These are phyloP conservation scores for Trypanosoma rangeli DNA, from an alignment of 208 protist genomes.

Conservation along the genomic window DNA sequence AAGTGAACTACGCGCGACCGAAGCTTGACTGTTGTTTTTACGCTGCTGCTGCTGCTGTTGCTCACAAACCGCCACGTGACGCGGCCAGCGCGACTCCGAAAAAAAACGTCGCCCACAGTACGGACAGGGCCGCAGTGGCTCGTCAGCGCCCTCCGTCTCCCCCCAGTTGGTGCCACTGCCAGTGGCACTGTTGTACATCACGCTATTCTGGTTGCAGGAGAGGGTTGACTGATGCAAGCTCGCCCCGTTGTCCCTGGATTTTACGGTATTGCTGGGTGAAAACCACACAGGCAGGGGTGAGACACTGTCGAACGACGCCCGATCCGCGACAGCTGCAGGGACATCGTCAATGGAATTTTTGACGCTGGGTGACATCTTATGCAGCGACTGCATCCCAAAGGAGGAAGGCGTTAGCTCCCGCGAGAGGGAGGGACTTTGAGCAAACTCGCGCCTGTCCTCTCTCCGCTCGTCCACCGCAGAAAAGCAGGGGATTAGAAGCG, in stretches of 20 bases:
- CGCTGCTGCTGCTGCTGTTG: constrained; percentile 20
- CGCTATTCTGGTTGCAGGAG: neutral
- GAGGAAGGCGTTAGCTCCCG: neutral
- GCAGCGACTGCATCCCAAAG: neutral
- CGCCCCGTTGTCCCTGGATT: constrained; percentile 1
- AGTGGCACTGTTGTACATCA: neutral
- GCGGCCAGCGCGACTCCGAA: constrained; percentile 44
- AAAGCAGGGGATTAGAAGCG: constrained; percentile 2
- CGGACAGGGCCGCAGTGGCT: constrained; percentile 58
- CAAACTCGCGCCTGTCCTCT: neutral
- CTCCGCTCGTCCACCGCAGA: constrained; percentile 16
- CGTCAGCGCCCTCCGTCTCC: constrained; percentile 28
- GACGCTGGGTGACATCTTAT: neutral
- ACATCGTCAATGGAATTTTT: constrained; percentile 38
- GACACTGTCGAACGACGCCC: constrained; percentile 1
- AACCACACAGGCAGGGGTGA: neutral
- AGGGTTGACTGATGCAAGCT: neutral
- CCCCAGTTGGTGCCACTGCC: constrained; percentile 12
- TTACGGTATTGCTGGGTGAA: neutral
- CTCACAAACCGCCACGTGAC: constrained; percentile 59
- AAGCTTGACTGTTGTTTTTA: neutral
- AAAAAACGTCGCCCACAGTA: constrained; percentile 75
- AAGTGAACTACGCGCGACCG: neutral
- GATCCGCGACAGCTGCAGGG: constrained; percentile 38
- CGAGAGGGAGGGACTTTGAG: neutral